Evolutionary conservation across 2,329 filamentous ascomycete species (phyloP).

Genomic region (Nakataea oryzae): DNA sequence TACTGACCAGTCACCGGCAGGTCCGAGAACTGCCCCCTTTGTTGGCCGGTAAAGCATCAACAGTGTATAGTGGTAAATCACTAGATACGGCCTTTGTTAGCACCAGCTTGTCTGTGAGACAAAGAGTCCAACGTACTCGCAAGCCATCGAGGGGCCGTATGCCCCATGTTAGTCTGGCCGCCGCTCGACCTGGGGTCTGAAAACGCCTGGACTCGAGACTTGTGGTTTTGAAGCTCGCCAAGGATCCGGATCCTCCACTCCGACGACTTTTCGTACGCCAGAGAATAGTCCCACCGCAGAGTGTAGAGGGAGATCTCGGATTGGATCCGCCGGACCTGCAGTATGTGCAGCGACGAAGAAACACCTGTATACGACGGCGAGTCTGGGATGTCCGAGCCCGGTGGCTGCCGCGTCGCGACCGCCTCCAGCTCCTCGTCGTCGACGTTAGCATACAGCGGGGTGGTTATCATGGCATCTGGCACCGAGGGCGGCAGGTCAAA

Average conservation of each 20-base stretch:
- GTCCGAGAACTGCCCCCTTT: constrained; percentile 10
- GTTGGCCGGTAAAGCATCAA: constrained; percentile 17
- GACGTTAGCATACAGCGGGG: constrained; percentile 15
- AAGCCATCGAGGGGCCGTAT: no score
- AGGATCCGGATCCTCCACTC: constrained; percentile 15
- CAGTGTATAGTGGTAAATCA: constrained; percentile 19
- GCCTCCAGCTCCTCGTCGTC: constrained; percentile 14
- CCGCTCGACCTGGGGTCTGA: no score
- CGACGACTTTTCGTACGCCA: constrained; percentile 10
- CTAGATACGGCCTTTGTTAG: constrained; percentile 15
- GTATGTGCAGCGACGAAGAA: constrained; percentile 16
- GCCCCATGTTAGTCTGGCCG: no score
- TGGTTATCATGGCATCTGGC: constrained; percentile 15
- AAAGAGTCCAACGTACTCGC: background rate
- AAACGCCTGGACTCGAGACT: constrained; percentile 11
- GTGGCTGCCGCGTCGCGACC: constrained; percentile 6
- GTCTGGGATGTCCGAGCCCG: constrained; percentile 5
- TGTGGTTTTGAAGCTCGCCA: constrained; percentile 14
- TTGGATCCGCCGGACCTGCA: constrained; percentile 16
- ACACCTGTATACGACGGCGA: constrained; percentile 8
- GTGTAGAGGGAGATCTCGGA: constrained; percentile 16
- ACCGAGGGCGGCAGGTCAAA: constrained; percentile 16
- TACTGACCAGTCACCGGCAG: constrained; percentile 16
- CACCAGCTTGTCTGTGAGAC: constrained; percentile 11
- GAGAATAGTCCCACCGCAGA: constrained; percentile 13